Base-by-base conservation (phyloP, 306 rosid species). In the Glycine soja region DNA sequence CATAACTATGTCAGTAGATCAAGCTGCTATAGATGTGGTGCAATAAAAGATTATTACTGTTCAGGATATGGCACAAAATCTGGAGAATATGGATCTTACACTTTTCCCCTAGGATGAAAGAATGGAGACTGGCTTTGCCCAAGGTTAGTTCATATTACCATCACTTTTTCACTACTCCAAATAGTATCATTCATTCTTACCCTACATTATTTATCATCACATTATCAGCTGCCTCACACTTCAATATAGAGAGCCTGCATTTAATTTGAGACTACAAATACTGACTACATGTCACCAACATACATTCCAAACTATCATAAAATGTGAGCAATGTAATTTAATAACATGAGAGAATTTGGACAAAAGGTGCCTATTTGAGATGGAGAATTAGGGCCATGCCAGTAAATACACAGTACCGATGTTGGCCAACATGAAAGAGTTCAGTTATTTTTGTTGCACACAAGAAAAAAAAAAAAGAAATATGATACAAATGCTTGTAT, bases 1-100 rank as follows among this genome's bases (percentile, higher is more conserved):
- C 99, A 95, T 82, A 95, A 95, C 83, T 95, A 90, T 19, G 99
- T 97, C 46, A 92, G 97, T 88, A 79, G 99, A 77, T 83, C 94
- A 15, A 89, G 42, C 84, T 93, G 99, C 90, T 88, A 51, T 71
- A 84, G 48, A 48, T 95, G 99, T 80, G 86, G 90, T 59, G 70
- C 97, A 83, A 48, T 80, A 8, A 95, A 83, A 82, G 85, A 83
- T 75, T 82, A 87, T 69, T 89, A 85, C 79, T 52, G 66, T 52
- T 85, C 81, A 24, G 90, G 83, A 61, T 84, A 81, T 83, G 90
- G 83, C 7, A 83, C 67, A n/a, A 77, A 74, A 79, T 83, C 94
- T 10, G 91, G 70, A 72, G 85, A 74, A 61, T 87, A 87, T 85
- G 92, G 84, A 46, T 85, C 91, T 70, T 90, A 85, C 78, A 85